Evolutionary conservation across 495 filamentous ascomycete genomes (phyloP), one percentile per base, ranked within the genome.

Genomic region (Oidiodendron maius): DNA sequence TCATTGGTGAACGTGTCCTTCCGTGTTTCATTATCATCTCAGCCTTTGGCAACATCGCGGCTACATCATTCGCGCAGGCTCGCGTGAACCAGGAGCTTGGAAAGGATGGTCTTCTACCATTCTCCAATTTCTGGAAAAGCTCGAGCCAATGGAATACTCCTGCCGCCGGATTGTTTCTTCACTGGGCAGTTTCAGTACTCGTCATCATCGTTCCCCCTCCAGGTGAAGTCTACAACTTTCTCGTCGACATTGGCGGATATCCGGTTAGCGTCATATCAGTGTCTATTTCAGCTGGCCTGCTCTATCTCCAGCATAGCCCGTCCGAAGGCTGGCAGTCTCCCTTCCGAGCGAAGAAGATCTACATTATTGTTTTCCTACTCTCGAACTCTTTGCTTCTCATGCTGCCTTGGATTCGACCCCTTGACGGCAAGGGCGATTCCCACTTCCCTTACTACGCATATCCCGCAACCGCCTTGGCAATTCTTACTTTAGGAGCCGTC

Each of bases 41-140:
- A 3, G 81, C 77, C 0, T 75, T 78, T 16, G 83, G 82, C 1
- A 86, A 86, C 56, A 64, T 72, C 13, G 55, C 66, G 20, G 68
- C 69, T 9, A 66, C 66, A 22, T 60, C 60, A 43, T 71, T 71
- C 41, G 69, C 68, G 1, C 62, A 86, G 68, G 77, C 83, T 3
- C 74, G 83, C 3, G 62, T 86, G 17, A 86, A 84, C 53, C 78
- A 84, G 64, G 83, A 86, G 62, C 71, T 86, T 10, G 83, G 80
- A 20, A 71, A 75, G 28, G 78, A 84, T 61, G 83, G 82, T 0
- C 75, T 86, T 23, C 60, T 87, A 12, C 83, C 83, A 3, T 83
- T 67, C 52, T 70, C 78, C 12, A 60, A 60, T 15, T 57, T 75
- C 13, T 69, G 83, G 22, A 71, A 78, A 0, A 63, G 60, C 1